Evolutionary conservation across 345 rosid genomes (phyloP).

Genomic region (Syzygium aqueum): DNA sequence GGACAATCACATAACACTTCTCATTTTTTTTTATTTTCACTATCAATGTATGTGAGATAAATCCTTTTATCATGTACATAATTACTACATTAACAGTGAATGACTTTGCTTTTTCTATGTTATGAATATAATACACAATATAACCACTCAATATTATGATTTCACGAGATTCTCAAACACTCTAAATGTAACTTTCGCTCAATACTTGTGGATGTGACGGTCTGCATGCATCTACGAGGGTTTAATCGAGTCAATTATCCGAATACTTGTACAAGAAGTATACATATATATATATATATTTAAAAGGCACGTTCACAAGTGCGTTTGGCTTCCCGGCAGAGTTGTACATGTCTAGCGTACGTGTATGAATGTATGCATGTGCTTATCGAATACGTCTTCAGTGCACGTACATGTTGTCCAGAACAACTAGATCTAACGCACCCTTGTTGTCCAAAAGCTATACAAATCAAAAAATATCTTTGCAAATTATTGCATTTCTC

Average conservation of each 20-base stretch:
- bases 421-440: not conserved
- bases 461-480: not conserved
- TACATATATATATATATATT: too few species aligned
- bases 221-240: too few species aligned
- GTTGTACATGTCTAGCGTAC: not conserved
- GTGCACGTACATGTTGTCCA: not conserved
- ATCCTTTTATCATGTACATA: not conserved
- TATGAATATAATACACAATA: not conserved
- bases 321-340: not conserved
- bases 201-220: not conserved
- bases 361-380: not conserved
- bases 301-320: too few species aligned
- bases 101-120: too few species aligned
- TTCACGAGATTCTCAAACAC: not conserved
- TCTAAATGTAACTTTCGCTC: not conserved
- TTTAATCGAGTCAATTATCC: too few species aligned
- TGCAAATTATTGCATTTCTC: not conserved
- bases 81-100: not conserved
- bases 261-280: too few species aligned
- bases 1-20: too few species aligned
- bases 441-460: not conserved
- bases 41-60: not conserved
- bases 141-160: not conserved
- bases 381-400: not conserved
- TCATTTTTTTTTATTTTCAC: too few species aligned